Percentiles rank a stretch among this genome's conserved stretches.
Conservation (phyloP, 2,329 filamentous ascomycete species). For the Fusarium chaquense region DNA sequence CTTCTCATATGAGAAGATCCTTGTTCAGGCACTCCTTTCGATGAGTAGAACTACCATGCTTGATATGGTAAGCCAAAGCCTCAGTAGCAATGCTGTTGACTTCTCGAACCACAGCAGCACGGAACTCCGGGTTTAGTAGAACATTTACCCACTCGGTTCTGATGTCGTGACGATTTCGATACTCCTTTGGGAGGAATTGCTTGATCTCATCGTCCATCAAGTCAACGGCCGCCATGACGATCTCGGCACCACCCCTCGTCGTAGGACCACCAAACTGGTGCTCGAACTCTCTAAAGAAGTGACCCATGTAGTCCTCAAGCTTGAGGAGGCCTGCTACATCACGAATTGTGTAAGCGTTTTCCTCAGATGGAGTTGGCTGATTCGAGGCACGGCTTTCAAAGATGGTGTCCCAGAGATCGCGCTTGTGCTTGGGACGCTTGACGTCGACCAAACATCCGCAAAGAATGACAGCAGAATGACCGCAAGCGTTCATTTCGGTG, state of each 20-base stretch:
- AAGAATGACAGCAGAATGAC: conserved; percentile 16
- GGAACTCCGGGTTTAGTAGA: conserved; percentile 6
- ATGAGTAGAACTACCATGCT: conserved; percentile 8
- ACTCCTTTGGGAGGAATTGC: neutral
- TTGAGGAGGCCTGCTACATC: conserved; percentile 34
- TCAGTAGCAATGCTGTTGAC: conserved; percentile 11
- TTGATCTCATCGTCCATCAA: conserved; percentile 29
- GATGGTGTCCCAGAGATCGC: conserved; percentile 24
- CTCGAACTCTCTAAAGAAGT: too few species aligned
- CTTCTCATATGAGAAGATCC: too few species aligned
- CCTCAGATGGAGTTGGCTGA: neutral
- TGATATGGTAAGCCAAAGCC: conserved; percentile 3
- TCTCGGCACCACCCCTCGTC: too few species aligned
- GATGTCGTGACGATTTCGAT: neutral
- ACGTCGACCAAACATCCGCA: conserved; percentile 22
- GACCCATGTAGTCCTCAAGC: conserved; percentile 23
- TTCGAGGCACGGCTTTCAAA: neutral
- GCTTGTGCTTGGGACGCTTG: conserved; percentile 29
- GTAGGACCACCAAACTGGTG: neutral
- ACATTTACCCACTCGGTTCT: conserved; percentile 12
- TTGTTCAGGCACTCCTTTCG: neutral
- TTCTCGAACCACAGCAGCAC: conserved; percentile 8
- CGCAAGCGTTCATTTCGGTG: conserved; percentile 16
- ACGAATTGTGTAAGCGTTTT: conserved; percentile 6
- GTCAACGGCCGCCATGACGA: neutral